These are phyloP conservation scores for Aspergillus sp. DNA, from an alignment of 2,329 filamentous ascomycete species.

Conservation along the genomic window DNA sequence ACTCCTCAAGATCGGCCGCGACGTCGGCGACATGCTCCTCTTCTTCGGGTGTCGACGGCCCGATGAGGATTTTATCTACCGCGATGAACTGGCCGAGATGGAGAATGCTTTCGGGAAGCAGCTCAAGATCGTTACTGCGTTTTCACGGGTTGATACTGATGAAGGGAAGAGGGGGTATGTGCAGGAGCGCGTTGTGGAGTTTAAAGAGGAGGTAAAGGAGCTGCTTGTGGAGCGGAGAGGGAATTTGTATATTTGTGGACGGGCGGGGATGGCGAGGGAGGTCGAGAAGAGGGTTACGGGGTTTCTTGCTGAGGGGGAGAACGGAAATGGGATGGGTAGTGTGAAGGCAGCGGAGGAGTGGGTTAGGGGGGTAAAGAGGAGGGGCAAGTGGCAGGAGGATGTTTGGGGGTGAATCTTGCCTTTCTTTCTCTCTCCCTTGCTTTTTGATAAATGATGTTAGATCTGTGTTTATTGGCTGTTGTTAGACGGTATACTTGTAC, in stretches of 20 bases:
- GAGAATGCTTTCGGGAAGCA: conserved; percentile 23
- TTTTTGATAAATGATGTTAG: not conserved
- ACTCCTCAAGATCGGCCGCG: conserved; percentile 39
- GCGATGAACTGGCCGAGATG: conserved; percentile 35
- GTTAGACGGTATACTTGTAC: too few relatives aligned
- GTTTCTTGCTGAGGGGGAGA: conserved; percentile 34
- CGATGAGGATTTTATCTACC: conserved; percentile 44
- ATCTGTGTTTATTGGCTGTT: too few relatives aligned
- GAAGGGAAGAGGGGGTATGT: conserved; percentile 38
- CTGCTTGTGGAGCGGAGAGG: conserved; percentile 43
- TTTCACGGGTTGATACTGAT: conserved; percentile 25
- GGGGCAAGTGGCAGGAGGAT: conserved; percentile 59
- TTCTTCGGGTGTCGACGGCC: conserved; percentile 49
- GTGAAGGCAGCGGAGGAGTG: conserved; percentile 51
- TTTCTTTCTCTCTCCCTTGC: not conserved
- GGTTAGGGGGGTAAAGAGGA: conserved; percentile 54
- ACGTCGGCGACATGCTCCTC: conserved; percentile 45
- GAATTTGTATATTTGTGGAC: conserved; percentile 48
- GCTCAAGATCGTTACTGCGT: conserved; percentile 32
- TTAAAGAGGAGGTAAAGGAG: conserved; percentile 34
- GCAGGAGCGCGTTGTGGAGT: conserved; percentile 43
- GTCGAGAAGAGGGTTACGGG: conserved; percentile 46
- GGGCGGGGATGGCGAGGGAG: conserved; percentile 46
- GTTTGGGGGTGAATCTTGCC: conserved; percentile 45
- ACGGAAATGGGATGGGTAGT: conserved; percentile 38